Evolutionary conservation across 768 basidiomycete species (phyloP), one percentile per base, ranked within the genome.

Genomic region (Hericium rajendrae): DNA sequence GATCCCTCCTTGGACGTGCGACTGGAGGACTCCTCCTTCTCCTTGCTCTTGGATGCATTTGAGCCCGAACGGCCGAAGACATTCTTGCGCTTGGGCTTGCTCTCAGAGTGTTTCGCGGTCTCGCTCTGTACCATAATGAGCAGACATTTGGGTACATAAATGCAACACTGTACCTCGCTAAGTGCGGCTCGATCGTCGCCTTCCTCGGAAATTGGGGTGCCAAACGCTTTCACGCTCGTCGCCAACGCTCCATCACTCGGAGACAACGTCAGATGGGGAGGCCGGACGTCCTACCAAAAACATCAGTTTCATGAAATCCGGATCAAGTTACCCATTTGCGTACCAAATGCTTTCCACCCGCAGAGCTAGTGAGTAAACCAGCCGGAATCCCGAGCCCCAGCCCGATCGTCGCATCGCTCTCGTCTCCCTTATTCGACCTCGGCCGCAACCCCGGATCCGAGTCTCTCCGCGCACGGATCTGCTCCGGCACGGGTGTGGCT

Each of bases 61-160:
- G 76, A 78, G 11, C 71, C 74, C 1, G 83, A 82, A 10, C 78
- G 80, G n/a, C 86, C 82, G 64, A 88, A 88, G 6, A 88, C 62
- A 13, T 77, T 75, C 8, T 79, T 74, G 10, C 81, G 78, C 62
- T 77, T 74, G 51, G 68, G 77, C 63, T 69, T 71, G 8, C 57
- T 43, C 24, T 64, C 70, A 28, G 65, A 41, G 8, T 69, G 59
- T 22, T 74, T 71, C 15, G 70, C 70, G 53, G 73, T 70, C 63
- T 87, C 84, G 46, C 77, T 76, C 85, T 87, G 66, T 39, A 51
- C 0, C 38, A 50, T 40, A 4, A n/a, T 52, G 57, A 62, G 6
- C 46, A 38, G 46, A 20, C 26, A 38, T 15, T 41, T n/a, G 49
- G 28, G 32, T 51, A 52, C 18, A 13, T 51, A 41, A 20, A 48